Evolutionary conservation across 371 early-diverging fungal species (phyloP).

Genomic region (Catenaria anguillulae): DNA sequence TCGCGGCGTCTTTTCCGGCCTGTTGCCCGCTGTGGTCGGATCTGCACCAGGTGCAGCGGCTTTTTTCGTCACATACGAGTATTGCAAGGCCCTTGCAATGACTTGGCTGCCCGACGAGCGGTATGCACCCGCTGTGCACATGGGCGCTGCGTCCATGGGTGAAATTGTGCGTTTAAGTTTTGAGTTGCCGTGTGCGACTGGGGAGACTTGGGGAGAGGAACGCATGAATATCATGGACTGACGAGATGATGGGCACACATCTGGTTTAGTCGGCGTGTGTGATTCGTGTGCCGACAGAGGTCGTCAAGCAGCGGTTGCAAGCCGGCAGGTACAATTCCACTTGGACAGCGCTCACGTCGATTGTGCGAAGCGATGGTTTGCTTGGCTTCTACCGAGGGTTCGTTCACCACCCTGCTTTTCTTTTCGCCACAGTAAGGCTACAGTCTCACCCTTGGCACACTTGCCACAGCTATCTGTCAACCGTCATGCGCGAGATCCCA

Average conservation of each 20-base stretch:
- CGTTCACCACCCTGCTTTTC: too few relatives aligned
- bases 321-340: slow-evolving; percentile 58
- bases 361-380: slow-evolving; percentile 51
- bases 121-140: slow-evolving; percentile 54
- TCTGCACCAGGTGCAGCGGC: slow-evolving; percentile 84
- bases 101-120: slow-evolving; percentile 21
- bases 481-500: slow-evolving; percentile 84
- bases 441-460: too few relatives aligned
- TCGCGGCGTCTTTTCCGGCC: slow-evolving; percentile 75
- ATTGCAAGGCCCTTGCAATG: slow-evolving; percentile 39
- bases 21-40: slow-evolving; percentile 81
- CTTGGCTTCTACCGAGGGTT: slow-evolving; percentile 82
- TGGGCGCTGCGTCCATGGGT: slow-evolving; percentile 78
- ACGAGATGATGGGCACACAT: too few relatives aligned
- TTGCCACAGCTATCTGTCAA: slow-evolving; percentile 77
- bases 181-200: not conserved
- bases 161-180: slow-evolving; percentile 51
- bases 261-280: slow-evolving; percentile 61
- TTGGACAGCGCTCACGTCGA: slow-evolving; percentile 39
- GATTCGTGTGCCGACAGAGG: slow-evolving; percentile 88
- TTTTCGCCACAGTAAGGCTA: too few relatives aligned
- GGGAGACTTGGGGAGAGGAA: too few relatives aligned
- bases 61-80: slow-evolving; percentile 86
- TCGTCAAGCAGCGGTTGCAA: slow-evolving; percentile 90
- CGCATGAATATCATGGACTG: too few relatives aligned